Base-by-base conservation (phyloP, 148 eudicot genomes). In the Persicaria tinctoria region DNA sequence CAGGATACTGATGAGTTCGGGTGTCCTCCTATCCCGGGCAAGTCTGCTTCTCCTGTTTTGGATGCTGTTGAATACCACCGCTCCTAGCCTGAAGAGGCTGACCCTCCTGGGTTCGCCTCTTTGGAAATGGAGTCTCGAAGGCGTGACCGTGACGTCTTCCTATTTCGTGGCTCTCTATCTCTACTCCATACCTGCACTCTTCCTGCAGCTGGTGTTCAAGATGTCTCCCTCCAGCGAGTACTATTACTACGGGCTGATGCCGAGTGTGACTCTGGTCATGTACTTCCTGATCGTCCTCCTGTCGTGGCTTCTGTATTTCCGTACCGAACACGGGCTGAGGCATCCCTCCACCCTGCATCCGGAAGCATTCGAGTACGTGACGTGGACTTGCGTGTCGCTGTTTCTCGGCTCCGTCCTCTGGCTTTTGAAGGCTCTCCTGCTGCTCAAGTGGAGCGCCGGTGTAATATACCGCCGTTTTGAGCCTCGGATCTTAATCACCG, bases 401-500 rank as follows among this genome's bases (percentile, higher is more conserved):
- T 63, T 63, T 0, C 45, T 63, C 1, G 68, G 68, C 8, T 63
- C 68, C 44, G 41, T 32, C 3, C 41, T 32, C 2, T 32, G 41
- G 41, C 41, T 32, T 32, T 32, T 63, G 5, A 63, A 63, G 5
- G 20, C 4, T 3, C 0, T 63, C 0, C 1, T 63, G 5, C 16
- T 63, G 6, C 8, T 63, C 11, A 63, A 63, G 16, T 63, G 68
- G 68, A 63, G 16, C 3, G 68, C 68, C 16, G 0, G 11, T 4
- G 68, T 45, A 0, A 32, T 63, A 12, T 63, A 63, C 45, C 5
- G 14, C 13, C 68, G 68, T 23, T 63, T 63, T 27, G 45, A 63
- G 68, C 68, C 68, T 4, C 8, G 68, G 45, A 63, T 63, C 45
- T 63, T 32, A 23, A 63, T 63, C 68, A 63, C 44, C 45, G 68